Percentiles rank a stretch among this genome's conserved stretches.
phyloP scores from a whole-genome alignment of 2,329 filamentous ascomycete genomes.

The Elsinoe australis region DNA sequence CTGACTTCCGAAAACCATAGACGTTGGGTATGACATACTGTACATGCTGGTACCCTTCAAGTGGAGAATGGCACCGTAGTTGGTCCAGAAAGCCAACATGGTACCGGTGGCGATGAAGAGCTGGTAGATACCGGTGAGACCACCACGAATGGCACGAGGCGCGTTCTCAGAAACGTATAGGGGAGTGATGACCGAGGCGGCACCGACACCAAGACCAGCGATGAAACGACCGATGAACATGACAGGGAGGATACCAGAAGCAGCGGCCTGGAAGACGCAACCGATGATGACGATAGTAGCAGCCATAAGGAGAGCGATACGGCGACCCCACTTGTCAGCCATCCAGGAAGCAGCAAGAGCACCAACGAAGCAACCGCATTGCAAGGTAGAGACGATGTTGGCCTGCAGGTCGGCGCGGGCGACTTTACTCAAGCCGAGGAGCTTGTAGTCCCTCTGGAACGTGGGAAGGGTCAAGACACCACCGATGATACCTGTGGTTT shows the following conservation, averaged over 20 bases:
- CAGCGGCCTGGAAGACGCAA: conserved; percentile 56
- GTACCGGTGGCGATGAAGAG: conserved; percentile 49
- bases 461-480: conserved; percentile 55
- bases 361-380: conserved; percentile 60
- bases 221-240: conserved; percentile 61
- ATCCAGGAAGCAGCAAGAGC: conserved; percentile 52
- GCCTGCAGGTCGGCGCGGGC: conserved; percentile 50
- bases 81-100: conserved; percentile 49
- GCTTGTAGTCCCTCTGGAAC: conserved; percentile 51
- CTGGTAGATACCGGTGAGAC: conserved; percentile 54
- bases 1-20: not conserved
- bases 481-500: conserved; percentile 49
- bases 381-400: conserved; percentile 64
- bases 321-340: conserved; percentile 51
- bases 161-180: conserved; percentile 53
- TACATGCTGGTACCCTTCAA: conserved; percentile 45
- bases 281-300: conserved; percentile 54
- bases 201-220: conserved; percentile 46
- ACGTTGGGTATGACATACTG: conserved; percentile 20
- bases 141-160: conserved; percentile 52
- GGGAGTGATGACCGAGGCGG: conserved; percentile 51
- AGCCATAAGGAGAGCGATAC: conserved; percentile 47
- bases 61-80: conserved; percentile 45
- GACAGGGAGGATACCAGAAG: conserved; percentile 51
- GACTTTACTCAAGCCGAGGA: conserved; percentile 33